These are phyloP conservation scores for Coniferiporia weirii DNA, from an alignment of 1,284 basidiomycete species.

Conservation along the genomic window DNA sequence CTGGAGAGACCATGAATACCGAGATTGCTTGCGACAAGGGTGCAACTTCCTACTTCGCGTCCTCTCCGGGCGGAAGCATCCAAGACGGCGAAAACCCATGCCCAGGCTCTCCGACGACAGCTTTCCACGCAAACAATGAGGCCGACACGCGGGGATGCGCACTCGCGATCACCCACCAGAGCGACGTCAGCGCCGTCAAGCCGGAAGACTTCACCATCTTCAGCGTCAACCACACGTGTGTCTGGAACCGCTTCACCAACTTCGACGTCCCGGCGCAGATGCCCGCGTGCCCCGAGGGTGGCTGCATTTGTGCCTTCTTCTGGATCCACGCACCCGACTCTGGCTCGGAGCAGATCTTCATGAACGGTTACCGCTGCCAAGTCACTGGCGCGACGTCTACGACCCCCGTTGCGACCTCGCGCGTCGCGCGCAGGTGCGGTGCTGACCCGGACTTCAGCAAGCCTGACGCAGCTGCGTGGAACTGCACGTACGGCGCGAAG, in stretches of 20 bases:
- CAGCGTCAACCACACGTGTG: constrained; percentile 67
- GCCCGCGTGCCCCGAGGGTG: constrained; percentile 61
- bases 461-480: constrained; percentile 40
- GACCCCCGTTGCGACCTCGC: constrained; percentile 45
- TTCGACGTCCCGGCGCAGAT: constrained; percentile 60
- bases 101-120: constrained; percentile 36
- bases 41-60: constrained; percentile 46
- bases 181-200: constrained; percentile 44
- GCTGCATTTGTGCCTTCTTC: constrained; percentile 67
- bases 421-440: constrained; percentile 55
- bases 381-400: constrained; percentile 52
- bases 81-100: constrained; percentile 45
- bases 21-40: constrained; percentile 56
- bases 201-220: constrained; percentile 71
- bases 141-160: constrained; percentile 59
- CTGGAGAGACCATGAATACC: constrained; percentile 42
- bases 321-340: constrained; percentile 60
- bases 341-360: constrained; percentile 53
- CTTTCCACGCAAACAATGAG: constrained; percentile 50
- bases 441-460: constrained; percentile 41
- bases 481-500: constrained; percentile 67
- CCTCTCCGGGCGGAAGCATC: constrained; percentile 47
- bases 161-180: constrained; percentile 68
- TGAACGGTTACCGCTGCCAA: constrained; percentile 72
- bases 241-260: constrained; percentile 60